Percentiles rank a stretch among this genome's conserved stretches.
phyloP scores from a whole-genome alignment of 768 basidiomycete genomes.

The Boletus subcaerulescens region DNA sequence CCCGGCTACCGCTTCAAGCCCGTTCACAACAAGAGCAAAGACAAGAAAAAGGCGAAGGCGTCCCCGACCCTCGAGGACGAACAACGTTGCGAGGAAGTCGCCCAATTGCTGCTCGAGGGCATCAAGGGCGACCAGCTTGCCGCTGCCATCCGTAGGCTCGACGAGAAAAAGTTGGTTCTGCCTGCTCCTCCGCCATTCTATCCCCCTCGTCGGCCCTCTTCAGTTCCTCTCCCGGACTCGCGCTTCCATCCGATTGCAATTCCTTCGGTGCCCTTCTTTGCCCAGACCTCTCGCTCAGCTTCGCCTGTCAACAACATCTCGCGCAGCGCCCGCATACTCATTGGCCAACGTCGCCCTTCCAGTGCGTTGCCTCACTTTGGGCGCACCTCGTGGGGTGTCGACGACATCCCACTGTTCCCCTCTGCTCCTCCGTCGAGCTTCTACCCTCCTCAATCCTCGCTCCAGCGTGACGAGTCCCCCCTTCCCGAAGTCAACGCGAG shows the following conservation, averaged over 20 bases:
- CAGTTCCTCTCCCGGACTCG: constrained; percentile 55
- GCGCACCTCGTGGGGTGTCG: constrained; percentile 26
- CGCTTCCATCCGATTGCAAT: constrained; percentile 40
- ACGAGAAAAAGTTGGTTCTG: constrained; percentile 23
- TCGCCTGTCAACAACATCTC: constrained; percentile 48
- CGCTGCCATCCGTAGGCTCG: constrained; percentile 54
- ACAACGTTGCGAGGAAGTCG: constrained; percentile 49
- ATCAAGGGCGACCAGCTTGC: constrained; percentile 71
- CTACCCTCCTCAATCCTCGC: constrained; percentile 15
- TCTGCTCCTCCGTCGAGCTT: background rate
- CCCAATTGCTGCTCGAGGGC: constrained; percentile 60
- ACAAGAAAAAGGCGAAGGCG: constrained; percentile 36
- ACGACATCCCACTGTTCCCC: constrained; percentile 26
- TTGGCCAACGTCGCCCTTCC: constrained; percentile 49
- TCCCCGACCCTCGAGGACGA: constrained; percentile 25
- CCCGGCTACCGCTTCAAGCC: constrained; percentile 58
- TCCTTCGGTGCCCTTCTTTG: constrained; percentile 43
- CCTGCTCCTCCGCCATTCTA: constrained; percentile 22
- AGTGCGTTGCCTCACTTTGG: constrained; percentile 42
- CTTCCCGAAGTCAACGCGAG: constrained; percentile 49
- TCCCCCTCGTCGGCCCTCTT: constrained; percentile 55
- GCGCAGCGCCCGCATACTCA: constrained; percentile 37
- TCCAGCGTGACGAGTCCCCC: constrained; percentile 45
- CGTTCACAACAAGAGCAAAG: constrained; percentile 46
- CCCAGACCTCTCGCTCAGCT: constrained; percentile 37